Conservation (phyloP, 768 basidiomycete genomes). For the Macrolepiota fuliginosa region DNA sequence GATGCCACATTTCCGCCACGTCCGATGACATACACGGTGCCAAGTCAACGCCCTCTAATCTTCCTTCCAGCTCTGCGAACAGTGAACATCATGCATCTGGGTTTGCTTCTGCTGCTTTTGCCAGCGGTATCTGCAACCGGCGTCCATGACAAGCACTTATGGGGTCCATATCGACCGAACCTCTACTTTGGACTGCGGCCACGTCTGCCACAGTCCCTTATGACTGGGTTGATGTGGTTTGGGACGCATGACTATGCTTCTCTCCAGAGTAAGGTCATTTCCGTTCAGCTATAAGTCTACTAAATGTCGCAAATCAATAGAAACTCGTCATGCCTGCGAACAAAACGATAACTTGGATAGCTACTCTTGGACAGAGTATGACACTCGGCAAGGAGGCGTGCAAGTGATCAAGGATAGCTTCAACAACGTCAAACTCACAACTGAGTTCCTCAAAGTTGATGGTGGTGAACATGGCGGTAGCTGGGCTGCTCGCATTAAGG, state of each 20-base stretch:
- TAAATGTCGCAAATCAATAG: conserved; percentile 32
- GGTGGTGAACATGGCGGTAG: conserved; percentile 83
- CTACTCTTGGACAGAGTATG: conserved; percentile 89
- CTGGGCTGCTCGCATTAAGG: conserved; percentile 85
- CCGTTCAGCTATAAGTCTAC: not conserved
- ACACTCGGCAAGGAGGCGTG: conserved; percentile 80
- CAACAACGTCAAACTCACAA: conserved; percentile 86
- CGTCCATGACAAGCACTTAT: conserved; percentile 60
- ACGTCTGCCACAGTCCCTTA: conserved; percentile 80
- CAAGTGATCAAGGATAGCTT: conserved; percentile 77
- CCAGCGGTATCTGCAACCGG: conserved; percentile 34
- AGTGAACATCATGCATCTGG: conserved; percentile 35
- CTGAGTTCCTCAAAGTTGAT: conserved; percentile 82
- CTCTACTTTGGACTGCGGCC: conserved; percentile 95
- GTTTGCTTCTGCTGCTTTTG: conserved; percentile 45
- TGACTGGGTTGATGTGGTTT: conserved; percentile 95
- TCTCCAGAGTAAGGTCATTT: conserved; percentile 49
- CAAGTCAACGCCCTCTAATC: not conserved
- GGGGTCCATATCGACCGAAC: conserved; percentile 89
- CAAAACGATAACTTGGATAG: conserved; percentile 77
- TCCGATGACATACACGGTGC: not conserved
- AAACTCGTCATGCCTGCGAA: conserved; percentile 83
- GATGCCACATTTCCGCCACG: conserved; percentile 9
- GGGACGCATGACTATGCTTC: conserved; percentile 84
- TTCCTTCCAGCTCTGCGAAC: conserved; percentile 5